These are phyloP conservation scores for Butyriboletus loyo DNA, from an alignment of 768 basidiomycete species.

Conservation along the genomic window DNA sequence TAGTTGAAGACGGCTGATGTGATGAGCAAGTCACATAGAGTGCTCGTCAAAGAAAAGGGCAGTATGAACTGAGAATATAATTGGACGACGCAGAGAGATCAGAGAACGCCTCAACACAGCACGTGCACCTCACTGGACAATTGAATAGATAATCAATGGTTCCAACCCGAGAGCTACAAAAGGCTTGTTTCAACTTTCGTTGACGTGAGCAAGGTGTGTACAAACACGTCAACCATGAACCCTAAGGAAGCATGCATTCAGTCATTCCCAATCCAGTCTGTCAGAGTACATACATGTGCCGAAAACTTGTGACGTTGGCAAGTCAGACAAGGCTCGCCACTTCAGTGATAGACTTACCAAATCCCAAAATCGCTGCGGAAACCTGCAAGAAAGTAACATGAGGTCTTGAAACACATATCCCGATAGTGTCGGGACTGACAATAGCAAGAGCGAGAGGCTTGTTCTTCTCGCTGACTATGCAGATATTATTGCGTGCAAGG, in stretches of 20 bases:
- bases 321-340: background rate
- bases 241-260: background rate
- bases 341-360: background rate
- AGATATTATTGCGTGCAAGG: background rate
- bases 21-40: constrained; percentile 2
- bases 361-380: background rate
- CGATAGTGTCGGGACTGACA: constrained; percentile 3
- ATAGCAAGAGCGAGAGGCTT: constrained; percentile 5
- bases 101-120: background rate
- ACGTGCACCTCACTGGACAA: constrained; percentile 1
- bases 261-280: background rate
- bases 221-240: background rate
- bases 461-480: constrained; percentile 16
- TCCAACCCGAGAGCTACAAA: background rate
- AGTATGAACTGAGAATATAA: constrained; percentile 2
- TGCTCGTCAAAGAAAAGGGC: background rate
- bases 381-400: background rate
- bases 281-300: constrained; percentile 7
- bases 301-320: background rate
- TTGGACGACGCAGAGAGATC: background rate
- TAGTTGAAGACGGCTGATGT: constrained; percentile 8
- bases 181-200: background rate
- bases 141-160: background rate
- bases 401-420: background rate
- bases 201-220: background rate